Evolutionary conservation across 805 yeast genomes (phyloP).

Genomic region (Metschnikowia lachancei): DNA sequence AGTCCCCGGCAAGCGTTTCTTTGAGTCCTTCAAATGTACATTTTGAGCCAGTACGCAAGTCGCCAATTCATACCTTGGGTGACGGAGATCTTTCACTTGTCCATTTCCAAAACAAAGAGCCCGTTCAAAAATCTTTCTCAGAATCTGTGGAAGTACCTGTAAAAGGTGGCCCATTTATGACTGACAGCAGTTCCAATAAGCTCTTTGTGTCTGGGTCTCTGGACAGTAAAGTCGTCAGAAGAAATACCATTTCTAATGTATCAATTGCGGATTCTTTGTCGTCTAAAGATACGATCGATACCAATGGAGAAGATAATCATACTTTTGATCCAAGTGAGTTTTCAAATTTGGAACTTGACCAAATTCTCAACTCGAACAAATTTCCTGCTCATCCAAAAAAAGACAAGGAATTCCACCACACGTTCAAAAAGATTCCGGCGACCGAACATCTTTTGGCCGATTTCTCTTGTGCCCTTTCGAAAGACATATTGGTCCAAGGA

Average conservation of each 20-base stretch:
- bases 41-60: conserved; percentile 47
- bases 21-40: conserved; percentile 34
- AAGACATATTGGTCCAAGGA: conserved; percentile 68
- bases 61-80: conserved; percentile 49
- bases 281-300: conserved; percentile 12
- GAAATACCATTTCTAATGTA: conserved; percentile 21
- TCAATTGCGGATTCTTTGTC: conserved; percentile 11
- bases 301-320: conserved; percentile 18
- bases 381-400: conserved; percentile 33
- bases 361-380: conserved; percentile 10
- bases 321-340: conserved; percentile 15
- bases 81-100: conserved; percentile 45
- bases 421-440: conserved; percentile 51
- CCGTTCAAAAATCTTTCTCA: neutral
- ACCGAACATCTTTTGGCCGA: conserved; percentile 58
- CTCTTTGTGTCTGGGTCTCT: conserved; percentile 18
- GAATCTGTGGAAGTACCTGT: conserved; percentile 7
- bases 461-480: conserved; percentile 61
- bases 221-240: conserved; percentile 23
- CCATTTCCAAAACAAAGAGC: conserved; percentile 18
- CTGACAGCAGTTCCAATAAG: conserved; percentile 23
- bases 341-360: conserved; percentile 16
- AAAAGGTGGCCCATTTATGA: conserved; percentile 11
- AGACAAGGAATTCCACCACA: conserved; percentile 58
- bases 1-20: conserved; percentile 1